Evolutionary conservation across 371 early-diverging fungal genomes (phyloP), one percentile per base, ranked within the genome.

Genomic region (Haplosporangium sp.): DNA sequence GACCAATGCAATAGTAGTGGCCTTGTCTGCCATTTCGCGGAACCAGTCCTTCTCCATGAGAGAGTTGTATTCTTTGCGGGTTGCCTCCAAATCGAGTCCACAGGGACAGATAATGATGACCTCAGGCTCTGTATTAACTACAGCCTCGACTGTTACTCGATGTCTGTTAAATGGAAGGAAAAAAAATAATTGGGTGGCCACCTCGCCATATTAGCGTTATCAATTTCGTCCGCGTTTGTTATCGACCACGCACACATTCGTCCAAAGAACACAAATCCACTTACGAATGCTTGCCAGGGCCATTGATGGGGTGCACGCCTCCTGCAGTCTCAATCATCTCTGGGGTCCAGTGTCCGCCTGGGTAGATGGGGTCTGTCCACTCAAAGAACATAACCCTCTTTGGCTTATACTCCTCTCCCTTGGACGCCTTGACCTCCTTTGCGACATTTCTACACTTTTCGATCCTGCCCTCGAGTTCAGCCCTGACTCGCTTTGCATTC

Each of bases 351-450:
- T 86, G 86, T 4, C 87, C 87, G 1, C 83, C 87, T 8, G 85
- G 82, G 65, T 81, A 87, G 23, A 88, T 81, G 13, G 90, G 90
- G 52, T 84, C 87, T 9, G 83, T 81, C 90, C 90, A 90, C 59
- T 90, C 90, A 46, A 88, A 72, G 67, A 90, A 88, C 56, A 82
- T 79, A 59, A 73, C 73, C 63, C 42, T 85, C 82, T 62, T 81
- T 55, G 55, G 80, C 64, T 40, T 48, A 55, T 59, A 77, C 47
- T 46, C 29, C 29, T 29, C 62, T 29, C 72, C 63, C 5, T 75
- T 64, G 4, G 52, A 50, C 13, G 62, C 58, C 21, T 83, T 69
- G 18, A 18, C 56, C 50, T 73, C 56, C 16, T 23, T n/a, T 4
- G 73, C 80, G 5, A 60, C 41, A 14, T 81, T 63, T 41, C 60